These are phyloP conservation scores for Dactylonectria macrodidyma DNA, from an alignment of 2,329 filamentous ascomycete species.

Conservation along the genomic window DNA sequence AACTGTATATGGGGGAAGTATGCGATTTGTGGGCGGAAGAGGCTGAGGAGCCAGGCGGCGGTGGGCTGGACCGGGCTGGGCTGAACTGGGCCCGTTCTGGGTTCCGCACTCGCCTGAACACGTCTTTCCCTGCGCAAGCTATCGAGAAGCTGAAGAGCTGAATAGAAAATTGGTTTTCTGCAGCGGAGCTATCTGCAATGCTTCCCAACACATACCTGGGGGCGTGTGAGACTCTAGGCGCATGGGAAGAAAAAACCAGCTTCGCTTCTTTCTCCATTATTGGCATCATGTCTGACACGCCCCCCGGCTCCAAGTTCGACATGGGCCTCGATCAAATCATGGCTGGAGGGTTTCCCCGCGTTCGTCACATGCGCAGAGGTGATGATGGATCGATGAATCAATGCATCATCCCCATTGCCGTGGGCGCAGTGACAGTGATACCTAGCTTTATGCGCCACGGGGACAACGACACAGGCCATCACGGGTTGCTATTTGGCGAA, in stretches of 20 bases:
- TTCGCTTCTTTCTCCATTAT: background rate
- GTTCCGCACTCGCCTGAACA: background rate
- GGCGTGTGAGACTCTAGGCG: background rate
- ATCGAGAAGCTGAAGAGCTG: background rate
- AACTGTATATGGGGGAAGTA: background rate
- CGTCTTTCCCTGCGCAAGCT: background rate
- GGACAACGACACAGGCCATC: background rate
- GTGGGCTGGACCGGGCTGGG: conserved; percentile 18
- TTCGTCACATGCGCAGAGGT: conserved; percentile 25
- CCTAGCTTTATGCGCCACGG: background rate
- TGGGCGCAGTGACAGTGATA: background rate
- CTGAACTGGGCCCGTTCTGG: conserved; percentile 3
- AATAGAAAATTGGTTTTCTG: conserved; percentile 6
- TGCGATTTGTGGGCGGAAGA: conserved; percentile 5
- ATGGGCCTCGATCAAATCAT: conserved; percentile 1
- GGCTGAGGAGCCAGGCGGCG: conserved; percentile 17
- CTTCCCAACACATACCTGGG: background rate
- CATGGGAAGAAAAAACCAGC: too few species aligned
- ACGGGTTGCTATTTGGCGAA: background rate
- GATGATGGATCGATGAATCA: conserved; percentile 20
- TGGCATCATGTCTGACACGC: background rate
- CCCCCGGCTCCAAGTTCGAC: background rate
- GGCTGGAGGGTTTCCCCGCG: conserved; percentile 22
- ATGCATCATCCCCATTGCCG: background rate
- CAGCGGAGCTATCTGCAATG: conserved; percentile 21